These are phyloP conservation scores for Rhizophagus sp. DNA, from an alignment of 192 early-diverging fungal genomes.

Conservation along the genomic window DNA sequence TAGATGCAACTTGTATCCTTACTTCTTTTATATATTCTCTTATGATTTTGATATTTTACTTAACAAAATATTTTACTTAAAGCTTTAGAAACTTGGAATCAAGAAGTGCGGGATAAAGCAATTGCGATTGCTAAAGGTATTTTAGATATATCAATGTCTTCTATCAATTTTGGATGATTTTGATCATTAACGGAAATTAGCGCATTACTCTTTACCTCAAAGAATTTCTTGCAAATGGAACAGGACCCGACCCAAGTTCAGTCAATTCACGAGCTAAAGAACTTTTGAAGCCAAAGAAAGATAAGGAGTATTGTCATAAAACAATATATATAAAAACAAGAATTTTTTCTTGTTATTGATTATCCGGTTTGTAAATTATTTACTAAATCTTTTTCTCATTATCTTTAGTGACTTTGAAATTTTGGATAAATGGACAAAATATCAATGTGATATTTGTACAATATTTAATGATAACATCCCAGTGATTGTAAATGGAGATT, in stretches of 20 bases:
- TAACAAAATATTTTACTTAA: not conserved
- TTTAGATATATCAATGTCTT: not conserved
- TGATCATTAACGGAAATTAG: not conserved
- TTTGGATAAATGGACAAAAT: conserved; percentile 65
- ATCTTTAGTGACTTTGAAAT: conserved; percentile 30
- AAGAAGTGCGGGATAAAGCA: conserved; percentile 54
- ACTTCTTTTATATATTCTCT: not conserved
- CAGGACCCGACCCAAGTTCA: conserved; percentile 29
- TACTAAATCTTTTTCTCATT: not conserved
- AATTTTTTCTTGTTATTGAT: conserved; percentile 16
- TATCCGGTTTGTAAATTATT: conserved; percentile 27
- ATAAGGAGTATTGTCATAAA: conserved; percentile 38
- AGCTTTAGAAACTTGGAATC: conserved; percentile 58
- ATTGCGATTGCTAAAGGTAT: conserved; percentile 55
- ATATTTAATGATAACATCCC: conserved; percentile 32
- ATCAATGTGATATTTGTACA: conserved; percentile 70
- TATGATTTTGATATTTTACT: not conserved
- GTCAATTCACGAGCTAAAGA: conserved; percentile 32
- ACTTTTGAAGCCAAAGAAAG: conserved; percentile 37
- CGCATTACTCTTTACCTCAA: not conserved
- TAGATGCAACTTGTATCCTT: conserved; percentile 69
- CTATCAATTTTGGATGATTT: not conserved
- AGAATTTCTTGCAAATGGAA: not conserved
- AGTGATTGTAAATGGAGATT: conserved; percentile 69
- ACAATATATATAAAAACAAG: not conserved